These are phyloP conservation scores for Gleditsia sinensis DNA, from an alignment of 306 rosid genomes.

Conservation along the genomic window DNA sequence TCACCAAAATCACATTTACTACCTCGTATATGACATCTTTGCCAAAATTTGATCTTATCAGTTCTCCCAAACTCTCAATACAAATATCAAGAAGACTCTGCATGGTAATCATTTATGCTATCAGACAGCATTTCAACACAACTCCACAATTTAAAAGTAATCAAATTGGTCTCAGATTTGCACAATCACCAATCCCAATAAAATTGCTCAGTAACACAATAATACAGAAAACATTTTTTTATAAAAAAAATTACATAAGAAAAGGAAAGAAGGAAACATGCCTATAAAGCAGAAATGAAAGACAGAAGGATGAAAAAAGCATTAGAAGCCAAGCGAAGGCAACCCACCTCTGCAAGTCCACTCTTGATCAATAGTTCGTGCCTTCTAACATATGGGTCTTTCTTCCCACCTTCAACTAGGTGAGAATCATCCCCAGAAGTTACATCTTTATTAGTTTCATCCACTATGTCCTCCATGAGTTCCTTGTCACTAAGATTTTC, in stretches of 20 bases:
- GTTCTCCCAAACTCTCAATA: conserved; percentile 63
- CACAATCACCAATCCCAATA: conserved; percentile 22
- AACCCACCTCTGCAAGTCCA: conserved; percentile 90
- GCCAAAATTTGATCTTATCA: conserved; percentile 84
- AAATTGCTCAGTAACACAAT: background rate
- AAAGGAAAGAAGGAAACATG: conserved; percentile 17
- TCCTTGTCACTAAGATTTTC: conserved; percentile 47
- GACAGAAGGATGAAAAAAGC: background rate
- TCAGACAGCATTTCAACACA: conserved; percentile 22
- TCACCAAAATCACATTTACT: conserved; percentile 19
- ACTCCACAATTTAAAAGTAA: conserved; percentile 27
- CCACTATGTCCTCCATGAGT: conserved; percentile 41
- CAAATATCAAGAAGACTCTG: conserved; percentile 84
- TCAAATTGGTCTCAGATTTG: conserved; percentile 7
- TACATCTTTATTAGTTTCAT: conserved; percentile 42
- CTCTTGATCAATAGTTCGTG: conserved; percentile 88
- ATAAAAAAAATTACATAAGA: background rate
- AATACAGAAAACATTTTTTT: background rate
- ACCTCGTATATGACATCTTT: conserved; percentile 92
- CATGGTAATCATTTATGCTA: conserved; percentile 25
- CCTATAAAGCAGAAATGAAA: conserved; percentile 16
- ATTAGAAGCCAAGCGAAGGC: conserved; percentile 26
- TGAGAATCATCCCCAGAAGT: conserved; percentile 45
- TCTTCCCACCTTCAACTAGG: conserved; percentile 79
- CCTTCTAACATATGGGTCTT: conserved; percentile 86